Conservation (phyloP, 495 filamentous ascomycete genomes). For the Paragyromitra xinjiangensis region DNA sequence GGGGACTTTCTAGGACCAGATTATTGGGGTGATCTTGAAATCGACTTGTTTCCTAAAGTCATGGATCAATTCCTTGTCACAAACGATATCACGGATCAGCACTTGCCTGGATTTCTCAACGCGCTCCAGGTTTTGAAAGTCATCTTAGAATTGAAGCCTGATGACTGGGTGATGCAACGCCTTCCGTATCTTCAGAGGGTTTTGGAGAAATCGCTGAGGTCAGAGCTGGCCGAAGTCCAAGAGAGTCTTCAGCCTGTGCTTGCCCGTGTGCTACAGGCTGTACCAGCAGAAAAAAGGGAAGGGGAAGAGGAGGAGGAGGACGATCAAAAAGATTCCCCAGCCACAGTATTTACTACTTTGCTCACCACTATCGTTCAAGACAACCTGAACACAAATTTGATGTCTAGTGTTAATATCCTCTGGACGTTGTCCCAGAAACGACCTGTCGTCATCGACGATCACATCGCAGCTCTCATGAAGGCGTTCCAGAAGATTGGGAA, state of each 20-base stretch:
- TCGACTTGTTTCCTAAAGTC: conserved; percentile 88
- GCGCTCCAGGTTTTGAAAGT: conserved; percentile 88
- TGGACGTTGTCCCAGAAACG: conserved; percentile 88
- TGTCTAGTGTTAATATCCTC: conserved; percentile 87
- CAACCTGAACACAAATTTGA: conserved; percentile 76
- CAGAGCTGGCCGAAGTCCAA: conserved; percentile 87
- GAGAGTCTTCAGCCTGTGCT: conserved; percentile 88
- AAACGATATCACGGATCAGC: conserved; percentile 53
- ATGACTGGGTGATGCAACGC: conserved; percentile 87
- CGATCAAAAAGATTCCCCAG: conserved; percentile 63
- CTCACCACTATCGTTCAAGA: conserved; percentile 84
- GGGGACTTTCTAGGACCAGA: conserved; percentile 84
- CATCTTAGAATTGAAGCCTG: conserved; percentile 80
- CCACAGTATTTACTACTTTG: conserved; percentile 81
- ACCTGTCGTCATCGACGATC: conserved; percentile 84
- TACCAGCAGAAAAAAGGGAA: conserved; percentile 91
- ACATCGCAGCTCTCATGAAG: conserved; percentile 89
- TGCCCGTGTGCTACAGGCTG: conserved; percentile 83
- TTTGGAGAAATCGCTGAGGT: conserved; percentile 86
- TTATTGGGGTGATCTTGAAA: conserved; percentile 90
- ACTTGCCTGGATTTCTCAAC: conserved; percentile 68
- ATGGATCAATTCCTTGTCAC: conserved; percentile 68
- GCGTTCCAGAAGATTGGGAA: conserved; percentile 91
- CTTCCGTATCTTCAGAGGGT: conserved; percentile 82
- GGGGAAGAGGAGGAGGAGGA: conserved; percentile 83